Evolutionary conservation across 257 asterid species (phyloP), one percentile per base, ranked within the genome.

Genomic region (Striga asiatica): DNA sequence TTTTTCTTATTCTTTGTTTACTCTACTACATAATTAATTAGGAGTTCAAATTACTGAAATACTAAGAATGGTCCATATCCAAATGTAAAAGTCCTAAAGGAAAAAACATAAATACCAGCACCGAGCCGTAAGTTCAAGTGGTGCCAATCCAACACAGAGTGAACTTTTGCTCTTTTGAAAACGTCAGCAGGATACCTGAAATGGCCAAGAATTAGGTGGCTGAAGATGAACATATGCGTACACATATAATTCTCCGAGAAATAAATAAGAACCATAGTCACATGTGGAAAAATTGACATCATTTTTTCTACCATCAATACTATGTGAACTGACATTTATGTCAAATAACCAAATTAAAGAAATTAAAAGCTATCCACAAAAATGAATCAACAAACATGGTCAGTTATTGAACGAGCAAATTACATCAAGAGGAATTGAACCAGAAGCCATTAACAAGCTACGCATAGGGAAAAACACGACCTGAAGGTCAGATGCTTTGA

Each of bases 81-180:
- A 8, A 29, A 31, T 25, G 8, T 8, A 18, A 27, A 54, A 2
- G 23, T 18, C 20, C 28, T 17, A 7, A n/a, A 16, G 13, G 3
- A 56, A 56, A 29, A 14, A 47, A 62, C 14, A 66, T 7, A 54
- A 61, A 57, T 55, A 92, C 97, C 93, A 82, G 94, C 72, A 59
- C 95, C 98, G n/a, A 21, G 64, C 6, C 94, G 95, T 68, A 84
- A 65, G 68, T 88, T 82, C 7, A 85, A 71, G 79, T 82, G 97
- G 64, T 92, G 93, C 99, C 97, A 92, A 73, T 92, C 95, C 60
- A 92, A 65, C 58, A 82, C 93, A 2, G 99, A 81, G 73, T 92
- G 78, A 56, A 92, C 64, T 70, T 79, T 81, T 2, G 95, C 91
- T 77, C 97, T 74, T 64, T 61, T 81, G 76, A 72, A 78, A 23